A percentile compares a stretch with the other conserved stretches of the same genome.
Conservation (phyloP, 805 yeast species). For the Teunomyces lycoperdinae region DNA sequence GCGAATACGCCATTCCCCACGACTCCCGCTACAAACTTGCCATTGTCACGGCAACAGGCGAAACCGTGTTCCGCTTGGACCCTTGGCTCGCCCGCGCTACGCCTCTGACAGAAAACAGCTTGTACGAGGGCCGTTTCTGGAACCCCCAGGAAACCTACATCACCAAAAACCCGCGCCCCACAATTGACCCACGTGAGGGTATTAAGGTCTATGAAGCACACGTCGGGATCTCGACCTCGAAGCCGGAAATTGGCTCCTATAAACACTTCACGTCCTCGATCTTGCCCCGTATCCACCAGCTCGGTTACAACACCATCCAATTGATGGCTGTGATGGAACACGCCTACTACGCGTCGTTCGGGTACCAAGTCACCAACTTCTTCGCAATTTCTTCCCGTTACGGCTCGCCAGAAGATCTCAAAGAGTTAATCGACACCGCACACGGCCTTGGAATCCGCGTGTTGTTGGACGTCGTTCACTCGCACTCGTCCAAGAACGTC, state of each 20-base stretch:
- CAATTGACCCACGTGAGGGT: conserved; percentile 34
- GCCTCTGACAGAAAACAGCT: conserved; percentile 50
- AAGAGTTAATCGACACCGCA: conserved; percentile 86
- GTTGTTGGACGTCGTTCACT: conserved; percentile 87
- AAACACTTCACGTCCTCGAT: conserved; percentile 77
- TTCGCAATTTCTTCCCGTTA: conserved; percentile 87
- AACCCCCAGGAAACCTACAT: conserved; percentile 61
- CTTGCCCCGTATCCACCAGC: conserved; percentile 76
- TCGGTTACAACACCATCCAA: conserved; percentile 92
- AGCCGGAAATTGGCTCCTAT: conserved; percentile 80
- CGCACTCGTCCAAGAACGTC: conserved; percentile 93
- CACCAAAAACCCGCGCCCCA: conserved; percentile 68
- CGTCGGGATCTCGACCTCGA: conserved; percentile 90
- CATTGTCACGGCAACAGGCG: conserved; percentile 64
- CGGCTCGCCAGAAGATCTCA: conserved; percentile 94
- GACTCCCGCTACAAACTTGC: conserved; percentile 74
- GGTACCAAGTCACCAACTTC: conserved; percentile 93
- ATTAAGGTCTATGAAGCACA: conserved; percentile 92
- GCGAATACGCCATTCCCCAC: conserved; percentile 70
- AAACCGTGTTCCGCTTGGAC: conserved; percentile 74
- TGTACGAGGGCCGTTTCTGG: conserved; percentile 92
- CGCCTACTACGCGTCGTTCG: conserved; percentile 96
- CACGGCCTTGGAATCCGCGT: conserved; percentile 86
- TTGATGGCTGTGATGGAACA: conserved; percentile 99
- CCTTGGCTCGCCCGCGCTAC: conserved; percentile 89